Evolutionary conservation across 768 basidiomycete species (phyloP), one percentile per base, ranked within the genome.

Genomic region (Coprinopsis strossmayeri): DNA sequence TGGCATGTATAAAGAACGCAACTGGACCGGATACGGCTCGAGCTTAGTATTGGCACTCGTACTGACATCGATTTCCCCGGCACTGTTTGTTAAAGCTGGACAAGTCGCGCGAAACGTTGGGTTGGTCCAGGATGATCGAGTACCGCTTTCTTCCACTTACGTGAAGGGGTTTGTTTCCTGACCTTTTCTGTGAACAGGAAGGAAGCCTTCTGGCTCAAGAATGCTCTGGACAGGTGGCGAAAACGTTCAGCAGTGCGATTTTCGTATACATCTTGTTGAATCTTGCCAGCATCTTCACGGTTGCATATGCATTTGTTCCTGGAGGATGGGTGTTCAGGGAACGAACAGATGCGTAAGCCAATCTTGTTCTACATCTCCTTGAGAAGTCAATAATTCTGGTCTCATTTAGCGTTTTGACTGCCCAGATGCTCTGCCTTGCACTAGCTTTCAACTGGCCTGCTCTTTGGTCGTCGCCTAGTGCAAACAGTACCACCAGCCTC

Each of bases 241-340:
- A 67, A 55, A 78, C 77, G 3, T 77, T 76, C 53, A 78, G 76
- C 38, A 64, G 66, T 1, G 81, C 80, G 13, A 76, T 85, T 68
- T 60, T 80, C 18, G 66, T 83, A 2, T 82, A 82, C 46, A 73
- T 78, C 46, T 37, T 90, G 27, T 68, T 89, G 39, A 74, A 77
- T 44, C 72, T 92, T 20, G 75, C 81, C 24, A 82, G 81, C 48
- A 79, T 87, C 13, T 87, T 89, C 69, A 91, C 90, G 0, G 88
- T 88, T 46, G 91, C 91, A 0, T 92, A 94, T 65, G 90, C 91
- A 1, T 94, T 92, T 56, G 88, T 94, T 11, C 90, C 90, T 2
- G 86, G 86, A 0, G 90, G 88, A 0, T 63, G 72, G 49, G 76
- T 81, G 56, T 67, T 94, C 42, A 70, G 91, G 44, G 91, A 94